Evolutionary conservation across 225 moss, liverwort and hornwort species (phyloP), one percentile per base, ranked within the genome.

Genomic region (Marchantia paleacea): DNA sequence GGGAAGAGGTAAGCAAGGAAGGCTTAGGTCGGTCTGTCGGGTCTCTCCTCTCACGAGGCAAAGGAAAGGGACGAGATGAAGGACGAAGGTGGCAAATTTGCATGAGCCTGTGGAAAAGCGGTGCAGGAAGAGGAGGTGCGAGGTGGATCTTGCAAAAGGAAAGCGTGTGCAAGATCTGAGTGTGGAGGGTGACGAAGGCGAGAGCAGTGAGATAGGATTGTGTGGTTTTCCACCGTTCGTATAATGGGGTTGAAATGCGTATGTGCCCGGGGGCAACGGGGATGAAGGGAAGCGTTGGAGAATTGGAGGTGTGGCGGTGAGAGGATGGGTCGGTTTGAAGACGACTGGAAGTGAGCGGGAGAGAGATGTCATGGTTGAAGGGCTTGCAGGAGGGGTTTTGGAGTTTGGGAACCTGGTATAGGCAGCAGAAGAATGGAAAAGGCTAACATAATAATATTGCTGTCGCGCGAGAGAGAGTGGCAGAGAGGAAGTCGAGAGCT

Each of bases 391-490:
- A 69, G 54, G 79, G 48, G 71, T 71, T 12, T 18, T 26, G 62
- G 75, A 22, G 55, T 52, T 65, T 66, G 24, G 75, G 64, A 76
- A 70, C 73, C 28, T 82, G 82, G 82, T 55, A 63, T 28, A 75
- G 72, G 63, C 81, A 82, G 64, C 82, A 71, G 79, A 82, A 85
- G 80, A 82, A 85, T 72, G 85, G 82, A 71, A 79, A 80, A 72
- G 82, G 79, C 49, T 82, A 71, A 82, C 0, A n/a, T 20, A 55
- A 68, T 53, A 29, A 65, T 52, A n/a, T 53, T 55, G 72, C 54
- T 72, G 15, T 31, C 12, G 61, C 25, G 8, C 60, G 53, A 72
- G 68, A 48, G 60, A 76, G 50, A 69, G 73, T 68, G 25, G 67
- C 24, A 65, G 80, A 78, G 57, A 67, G 67, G 31, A 71, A 65